phyloP scores from a whole-genome alignment of 495 filamentous ascomycete genomes.

The Penicillium angulare region DNA sequence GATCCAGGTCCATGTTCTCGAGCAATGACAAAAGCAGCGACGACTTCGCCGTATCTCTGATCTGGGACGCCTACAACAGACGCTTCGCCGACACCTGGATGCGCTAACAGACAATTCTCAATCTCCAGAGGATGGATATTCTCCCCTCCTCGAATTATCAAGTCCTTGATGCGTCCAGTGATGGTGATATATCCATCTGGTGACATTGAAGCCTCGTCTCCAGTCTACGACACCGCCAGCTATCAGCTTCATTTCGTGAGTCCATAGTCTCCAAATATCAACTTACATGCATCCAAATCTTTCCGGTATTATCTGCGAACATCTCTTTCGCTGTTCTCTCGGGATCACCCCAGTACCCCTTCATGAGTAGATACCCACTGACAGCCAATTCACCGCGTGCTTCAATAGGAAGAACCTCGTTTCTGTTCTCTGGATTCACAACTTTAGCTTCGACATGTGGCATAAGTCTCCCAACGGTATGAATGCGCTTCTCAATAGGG shows the following conservation, averaged over 20 bases:
- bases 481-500: constrained; percentile 73
- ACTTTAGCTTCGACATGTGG: constrained; percentile 87
- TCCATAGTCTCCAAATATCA: neutral
- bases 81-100: constrained; percentile 65
- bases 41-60: constrained; percentile 79
- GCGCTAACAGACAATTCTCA: constrained; percentile 82
- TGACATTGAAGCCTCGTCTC: constrained; percentile 92
- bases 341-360: constrained; percentile 80
- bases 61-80: constrained; percentile 85
- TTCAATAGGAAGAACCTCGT: constrained; percentile 57
- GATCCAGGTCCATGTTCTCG: constrained; percentile 14
- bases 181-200: constrained; percentile 63
- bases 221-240: constrained; percentile 50
- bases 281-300: constrained; percentile 68
- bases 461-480: constrained; percentile 72
- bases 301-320: constrained; percentile 55
- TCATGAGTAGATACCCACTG: constrained; percentile 84
- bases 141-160: constrained; percentile 91
- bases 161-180: constrained; percentile 80
- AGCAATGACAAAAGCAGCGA: constrained; percentile 77
- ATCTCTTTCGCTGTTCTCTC: constrained; percentile 70
- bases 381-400: constrained; percentile 80
- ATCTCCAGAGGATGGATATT: constrained; percentile 96
- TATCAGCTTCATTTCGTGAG: neutral
- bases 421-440: constrained; percentile 61